Evolutionary conservation across 441 rosid species (phyloP), one percentile per base, ranked within the genome.

Genomic region (Erodium trifolium): DNA sequence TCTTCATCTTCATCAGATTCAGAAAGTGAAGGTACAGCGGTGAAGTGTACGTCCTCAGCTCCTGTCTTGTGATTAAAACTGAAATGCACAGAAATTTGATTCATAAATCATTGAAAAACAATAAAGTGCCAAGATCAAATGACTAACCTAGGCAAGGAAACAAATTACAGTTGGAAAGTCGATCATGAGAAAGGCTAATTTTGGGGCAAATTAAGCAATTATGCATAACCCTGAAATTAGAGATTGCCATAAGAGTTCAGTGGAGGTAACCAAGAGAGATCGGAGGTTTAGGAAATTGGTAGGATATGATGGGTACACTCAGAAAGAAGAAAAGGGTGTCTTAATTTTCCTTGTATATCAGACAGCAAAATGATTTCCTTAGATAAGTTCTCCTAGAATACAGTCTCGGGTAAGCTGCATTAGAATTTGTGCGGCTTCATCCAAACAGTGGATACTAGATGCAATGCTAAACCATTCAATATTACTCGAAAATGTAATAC

Each of bases 1-100:
- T 37, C 47, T 10, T 9, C 14, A 63, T 63, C 85, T 39, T 78
- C 63, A 17, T 81, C 89, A 17, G 89, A 84, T 45, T 83, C 90
- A 73, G 70, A 72, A 73, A 82, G 72, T 49, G 86, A 82, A 68
- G 84, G 73, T 5, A 76, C 79, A 73, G 74, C 66, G 19, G 91
- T 85, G 77, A 90, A 85, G 75, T 90, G 96, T 31, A 89, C 96
- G 71, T 93, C 97, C 77, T 90, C 97, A 3, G 87, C 91, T 31
- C 91, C 96, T 23, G 96, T 89, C 81, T 88, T 93, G 87, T 90
- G 98, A 77, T 93, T 90, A 77, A 90, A 93, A 67, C 98, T 90
- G 81, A 63, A 81, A 37, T 34, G 29, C 43, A 67, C n/a, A 39
- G 57, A 13, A 19, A 67, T 13, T 59, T 10, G 18, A 53, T 53